These are phyloP conservation scores for Sclerotinia nivalis DNA, from an alignment of 2,329 filamentous ascomycete genomes.

Conservation along the genomic window DNA sequence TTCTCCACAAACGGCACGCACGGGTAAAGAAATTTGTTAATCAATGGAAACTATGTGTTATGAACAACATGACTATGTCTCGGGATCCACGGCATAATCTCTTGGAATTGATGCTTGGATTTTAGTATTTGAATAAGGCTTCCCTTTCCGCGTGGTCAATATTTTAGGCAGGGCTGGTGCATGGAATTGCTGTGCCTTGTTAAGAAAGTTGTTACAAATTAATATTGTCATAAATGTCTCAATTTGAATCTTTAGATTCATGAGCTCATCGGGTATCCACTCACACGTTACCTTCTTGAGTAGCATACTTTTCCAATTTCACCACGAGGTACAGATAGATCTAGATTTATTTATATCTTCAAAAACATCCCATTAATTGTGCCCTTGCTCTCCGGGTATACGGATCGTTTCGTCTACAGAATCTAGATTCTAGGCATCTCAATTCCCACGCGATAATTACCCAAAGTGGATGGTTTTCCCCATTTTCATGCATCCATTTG, in stretches of 20 bases:
- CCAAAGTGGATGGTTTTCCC: background rate
- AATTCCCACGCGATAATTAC: background rate
- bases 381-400: background rate
- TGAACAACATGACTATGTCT: background rate
- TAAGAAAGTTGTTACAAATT: background rate
- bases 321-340: background rate
- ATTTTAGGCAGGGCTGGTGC: background rate
- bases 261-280: background rate
- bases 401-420: background rate
- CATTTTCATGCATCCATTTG: background rate
- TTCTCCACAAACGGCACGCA: slow-evolving; percentile 22
- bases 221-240: background rate
- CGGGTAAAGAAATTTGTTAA: background rate
- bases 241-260: background rate
- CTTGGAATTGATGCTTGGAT: background rate
- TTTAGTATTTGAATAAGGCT: background rate
- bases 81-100: background rate
- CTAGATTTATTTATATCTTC: slow-evolving; percentile 13
- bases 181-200: background rate
- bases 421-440: background rate
- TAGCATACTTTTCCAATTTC: background rate
- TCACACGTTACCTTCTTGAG: slow-evolving; percentile 1
- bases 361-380: background rate
- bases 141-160: background rate
- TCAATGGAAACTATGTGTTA: background rate